A percentile compares a stretch with the other conserved stretches of the same genome.
Conservation (phyloP, 805 yeast genomes). For the Cyberlindnera euphorbiiphila region DNA sequence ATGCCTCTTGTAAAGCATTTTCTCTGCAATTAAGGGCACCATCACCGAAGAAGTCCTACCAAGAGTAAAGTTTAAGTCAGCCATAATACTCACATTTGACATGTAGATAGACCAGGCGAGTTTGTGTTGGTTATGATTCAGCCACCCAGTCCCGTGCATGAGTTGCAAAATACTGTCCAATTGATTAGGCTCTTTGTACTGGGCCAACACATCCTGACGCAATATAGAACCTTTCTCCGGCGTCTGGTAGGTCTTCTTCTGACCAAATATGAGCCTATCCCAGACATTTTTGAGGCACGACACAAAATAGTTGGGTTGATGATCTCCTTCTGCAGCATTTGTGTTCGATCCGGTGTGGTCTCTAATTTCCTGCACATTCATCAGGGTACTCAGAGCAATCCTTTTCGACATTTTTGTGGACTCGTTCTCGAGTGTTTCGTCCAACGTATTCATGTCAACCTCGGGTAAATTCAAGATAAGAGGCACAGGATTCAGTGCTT, state of each 20-base stretch:
- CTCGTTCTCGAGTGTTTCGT: too few species aligned
- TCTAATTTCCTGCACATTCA: background rate
- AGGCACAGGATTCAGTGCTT: too few species aligned
- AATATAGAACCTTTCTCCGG: too few species aligned
- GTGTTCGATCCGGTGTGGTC: background rate
- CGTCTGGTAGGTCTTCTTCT: too few species aligned
- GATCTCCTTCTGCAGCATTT: background rate
- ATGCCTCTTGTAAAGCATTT: background rate
- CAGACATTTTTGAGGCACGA: background rate
- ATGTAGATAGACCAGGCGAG: background rate
- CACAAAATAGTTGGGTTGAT: background rate
- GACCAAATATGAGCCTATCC: background rate
- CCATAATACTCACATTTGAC: background rate
- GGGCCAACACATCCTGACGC: too few species aligned
- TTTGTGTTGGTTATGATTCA: background rate
- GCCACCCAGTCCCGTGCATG: too few species aligned
- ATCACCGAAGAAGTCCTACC: background rate
- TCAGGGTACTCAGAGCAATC: background rate
- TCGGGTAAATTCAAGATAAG: too few species aligned
- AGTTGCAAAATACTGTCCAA: too few species aligned
- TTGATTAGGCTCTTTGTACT: too few species aligned
- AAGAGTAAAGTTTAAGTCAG: background rate
- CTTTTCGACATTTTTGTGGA: background rate
- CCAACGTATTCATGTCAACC: too few species aligned
- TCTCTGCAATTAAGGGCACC: background rate